phyloP scores from a whole-genome alignment of 371 early-diverging fungal genomes.

The Cladochytrium tenue region DNA sequence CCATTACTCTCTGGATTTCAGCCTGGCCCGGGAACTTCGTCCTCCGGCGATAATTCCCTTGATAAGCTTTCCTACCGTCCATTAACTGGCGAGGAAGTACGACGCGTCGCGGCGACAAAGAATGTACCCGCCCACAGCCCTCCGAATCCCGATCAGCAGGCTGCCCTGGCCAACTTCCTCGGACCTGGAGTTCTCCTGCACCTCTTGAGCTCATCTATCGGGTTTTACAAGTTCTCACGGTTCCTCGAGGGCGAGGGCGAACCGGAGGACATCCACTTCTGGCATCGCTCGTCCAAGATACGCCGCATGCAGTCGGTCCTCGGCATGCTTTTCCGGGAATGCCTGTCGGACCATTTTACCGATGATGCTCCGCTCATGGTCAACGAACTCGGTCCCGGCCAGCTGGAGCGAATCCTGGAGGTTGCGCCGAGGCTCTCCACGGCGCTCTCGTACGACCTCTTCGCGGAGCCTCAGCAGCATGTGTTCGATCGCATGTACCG shows the following conservation, averaged over 20 bases:
- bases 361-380: background rate
- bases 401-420: background rate
- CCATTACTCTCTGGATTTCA: too few species aligned
- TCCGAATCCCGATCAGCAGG: background rate
- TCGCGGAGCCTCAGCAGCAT: background rate
- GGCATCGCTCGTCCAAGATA: constrained; percentile 1
- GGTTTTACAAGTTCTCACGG: background rate
- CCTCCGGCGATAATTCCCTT: too few species aligned
- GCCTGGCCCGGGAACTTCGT: too few species aligned
- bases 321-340: background rate
- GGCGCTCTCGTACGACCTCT: background rate
- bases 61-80: background rate
- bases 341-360: constrained; percentile 1
- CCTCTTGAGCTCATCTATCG: background rate
- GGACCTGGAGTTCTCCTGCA: background rate
- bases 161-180: background rate
- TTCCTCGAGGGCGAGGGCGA: constrained; percentile 5
- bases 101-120: background rate
- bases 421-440: background rate
- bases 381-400: background rate
- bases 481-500: constrained; percentile 10
- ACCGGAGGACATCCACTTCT: constrained; percentile 6
- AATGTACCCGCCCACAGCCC: background rate
- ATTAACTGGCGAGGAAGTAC: background rate
- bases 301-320: background rate